phyloP scores from a whole-genome alignment of 208 protist genomes.

The Novymonas esmeraldas region DNA sequence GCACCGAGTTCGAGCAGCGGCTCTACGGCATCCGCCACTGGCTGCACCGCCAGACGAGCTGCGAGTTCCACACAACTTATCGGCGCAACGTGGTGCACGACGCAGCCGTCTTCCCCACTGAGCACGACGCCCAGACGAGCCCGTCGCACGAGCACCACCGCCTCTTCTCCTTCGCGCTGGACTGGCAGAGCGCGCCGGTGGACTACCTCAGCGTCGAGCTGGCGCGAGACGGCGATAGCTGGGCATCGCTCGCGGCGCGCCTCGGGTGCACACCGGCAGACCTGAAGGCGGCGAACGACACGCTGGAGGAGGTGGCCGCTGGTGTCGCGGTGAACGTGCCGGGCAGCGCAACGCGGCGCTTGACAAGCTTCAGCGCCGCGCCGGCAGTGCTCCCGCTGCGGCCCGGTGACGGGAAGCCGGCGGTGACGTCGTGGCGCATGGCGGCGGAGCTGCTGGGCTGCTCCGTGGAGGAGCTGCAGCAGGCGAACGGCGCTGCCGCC shows the following conservation, averaged over 20 bases:
- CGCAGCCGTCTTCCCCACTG: conserved; percentile 72
- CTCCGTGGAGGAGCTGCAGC: conserved; percentile 85
- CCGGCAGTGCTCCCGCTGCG: conserved; percentile 55
- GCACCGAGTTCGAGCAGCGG: conserved; percentile 90
- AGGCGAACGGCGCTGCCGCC: conserved; percentile 66
- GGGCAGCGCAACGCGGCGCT: conserved; percentile 40
- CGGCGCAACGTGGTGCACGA: conserved; percentile 87
- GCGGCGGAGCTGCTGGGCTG: conserved; percentile 76
- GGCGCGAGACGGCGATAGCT: conserved; percentile 62
- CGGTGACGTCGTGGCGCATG: conserved; percentile 56
- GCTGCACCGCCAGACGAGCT: conserved; percentile 85
- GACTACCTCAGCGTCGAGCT: conserved; percentile 56
- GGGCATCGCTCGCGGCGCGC: conserved; percentile 54
- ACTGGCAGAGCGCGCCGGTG: conserved; percentile 84
- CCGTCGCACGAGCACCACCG: conserved; percentile 88
- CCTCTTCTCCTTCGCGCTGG: conserved; percentile 90
- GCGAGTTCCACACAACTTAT: conserved; percentile 89
- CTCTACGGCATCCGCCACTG: conserved; percentile 90
- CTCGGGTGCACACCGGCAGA: conserved; percentile 60
- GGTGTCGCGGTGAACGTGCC: conserved; percentile 63
- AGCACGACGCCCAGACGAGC: conserved; percentile 63
- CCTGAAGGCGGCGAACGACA: conserved; percentile 53
- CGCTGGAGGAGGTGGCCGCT: conserved; percentile 31
- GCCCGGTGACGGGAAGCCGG: conserved; percentile 23
- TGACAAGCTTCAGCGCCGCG: conserved; percentile 53